Conservation (phyloP, 164 flowering plant genomes). For the Platanus orientalis region DNA sequence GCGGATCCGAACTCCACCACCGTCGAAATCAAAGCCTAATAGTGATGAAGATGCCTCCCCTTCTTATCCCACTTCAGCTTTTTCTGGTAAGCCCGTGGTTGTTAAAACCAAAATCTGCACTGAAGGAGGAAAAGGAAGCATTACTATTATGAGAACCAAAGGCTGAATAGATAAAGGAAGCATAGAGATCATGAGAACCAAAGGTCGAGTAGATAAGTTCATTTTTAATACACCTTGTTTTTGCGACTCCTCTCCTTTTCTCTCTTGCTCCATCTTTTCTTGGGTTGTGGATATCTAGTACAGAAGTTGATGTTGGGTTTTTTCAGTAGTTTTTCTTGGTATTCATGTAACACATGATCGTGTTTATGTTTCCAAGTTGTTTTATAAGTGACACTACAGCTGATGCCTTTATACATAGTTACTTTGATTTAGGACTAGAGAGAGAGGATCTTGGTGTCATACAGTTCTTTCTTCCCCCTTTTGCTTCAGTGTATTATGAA, state of each 20-base stretch:
- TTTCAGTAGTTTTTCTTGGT: not conserved
- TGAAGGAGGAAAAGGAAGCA: conserved; percentile 94
- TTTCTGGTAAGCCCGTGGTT: conserved; percentile 94
- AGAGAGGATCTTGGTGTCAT: not conserved
- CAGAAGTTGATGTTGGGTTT: not conserved
- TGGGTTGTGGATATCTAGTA: not conserved
- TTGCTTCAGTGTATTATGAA: not conserved
- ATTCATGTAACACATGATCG: not conserved
- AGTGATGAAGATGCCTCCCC: conserved; percentile 38
- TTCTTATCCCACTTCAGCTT: conserved; percentile 75
- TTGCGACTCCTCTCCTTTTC: not conserved
- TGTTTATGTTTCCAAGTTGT: not conserved
- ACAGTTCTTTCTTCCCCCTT: not conserved
- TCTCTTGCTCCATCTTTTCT: not conserved
- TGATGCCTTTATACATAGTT: not conserved
- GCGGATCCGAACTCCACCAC: conserved; percentile 70
- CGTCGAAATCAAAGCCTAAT: conserved; percentile 39
- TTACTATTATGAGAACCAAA: not conserved
- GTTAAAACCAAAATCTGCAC: conserved; percentile 88
- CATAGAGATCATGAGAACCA: no score
- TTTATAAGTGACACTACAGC: not conserved
- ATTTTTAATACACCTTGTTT: not conserved
- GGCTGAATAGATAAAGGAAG: no score
- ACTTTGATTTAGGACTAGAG: not conserved
- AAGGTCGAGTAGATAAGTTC: not conserved